A percentile compares a stretch with the other conserved stretches of the same genome.
Conservation (phyloP, 352 stramenopile genomes). For the Globisporangium barbulae region DNA sequence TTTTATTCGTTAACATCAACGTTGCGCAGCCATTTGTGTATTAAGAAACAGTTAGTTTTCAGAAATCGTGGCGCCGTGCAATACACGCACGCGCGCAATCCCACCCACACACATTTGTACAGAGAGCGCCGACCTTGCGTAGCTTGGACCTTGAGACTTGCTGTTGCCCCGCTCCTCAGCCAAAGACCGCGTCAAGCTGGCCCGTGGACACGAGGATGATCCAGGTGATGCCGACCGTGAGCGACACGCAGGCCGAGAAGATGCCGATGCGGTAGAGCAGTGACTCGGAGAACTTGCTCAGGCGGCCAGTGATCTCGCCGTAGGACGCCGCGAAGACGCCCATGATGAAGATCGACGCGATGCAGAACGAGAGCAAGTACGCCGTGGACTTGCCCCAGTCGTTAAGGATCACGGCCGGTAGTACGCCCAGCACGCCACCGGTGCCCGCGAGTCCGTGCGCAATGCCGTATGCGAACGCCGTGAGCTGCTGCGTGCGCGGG, state of each 20-base stretch:
- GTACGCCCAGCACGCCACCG: conserved; percentile 58
- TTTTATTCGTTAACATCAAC: background rate
- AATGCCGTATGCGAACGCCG: conserved; percentile 49
- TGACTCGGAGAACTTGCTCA: conserved; percentile 31
- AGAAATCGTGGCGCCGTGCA: background rate
- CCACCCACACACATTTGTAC: too few relatives aligned
- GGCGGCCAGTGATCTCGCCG: conserved; percentile 49
- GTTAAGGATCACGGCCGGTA: conserved; percentile 76
- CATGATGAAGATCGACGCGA: conserved; percentile 86
- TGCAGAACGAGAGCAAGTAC: conserved; percentile 83
- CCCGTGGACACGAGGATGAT: conserved; percentile 67
- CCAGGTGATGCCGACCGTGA: conserved; percentile 58
- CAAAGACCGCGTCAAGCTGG: conserved; percentile 18
- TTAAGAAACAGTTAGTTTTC: background rate
- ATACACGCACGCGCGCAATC: background rate
- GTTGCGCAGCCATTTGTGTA: background rate
- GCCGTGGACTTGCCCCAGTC: conserved; percentile 52
- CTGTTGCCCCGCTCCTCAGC: background rate
- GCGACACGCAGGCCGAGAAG: conserved; percentile 52
- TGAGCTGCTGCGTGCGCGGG: conserved; percentile 34
- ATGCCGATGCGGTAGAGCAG: conserved; percentile 51
- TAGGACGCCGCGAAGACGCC: conserved; percentile 78
- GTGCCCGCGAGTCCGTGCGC: conserved; percentile 31
- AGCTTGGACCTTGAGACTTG: too few relatives aligned
- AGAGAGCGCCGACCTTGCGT: too few relatives aligned